A percentile compares a stretch with the other conserved stretches of the same genome.
Conservation (phyloP, 768 basidiomycete genomes). For the Lentinula lateritia region DNA sequence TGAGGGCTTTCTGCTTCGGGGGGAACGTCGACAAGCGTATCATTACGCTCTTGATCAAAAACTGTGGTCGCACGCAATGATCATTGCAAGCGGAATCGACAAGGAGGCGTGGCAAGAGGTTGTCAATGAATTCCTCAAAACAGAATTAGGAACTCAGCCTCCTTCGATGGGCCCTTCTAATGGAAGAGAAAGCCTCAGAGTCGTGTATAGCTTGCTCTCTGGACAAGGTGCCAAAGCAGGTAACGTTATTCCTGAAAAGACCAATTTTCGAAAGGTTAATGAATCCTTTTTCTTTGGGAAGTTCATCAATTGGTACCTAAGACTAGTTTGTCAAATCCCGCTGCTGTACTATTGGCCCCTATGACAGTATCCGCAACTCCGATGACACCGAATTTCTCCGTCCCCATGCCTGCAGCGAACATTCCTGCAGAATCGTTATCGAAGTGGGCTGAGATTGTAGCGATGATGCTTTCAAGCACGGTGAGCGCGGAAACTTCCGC, state of each 20-base stretch:
- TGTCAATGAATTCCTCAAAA: constrained; percentile 75
- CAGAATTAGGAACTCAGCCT: constrained; percentile 51
- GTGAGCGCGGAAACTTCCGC: constrained; percentile 61
- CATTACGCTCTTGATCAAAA: constrained; percentile 83
- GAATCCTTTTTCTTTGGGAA: constrained; percentile 19
- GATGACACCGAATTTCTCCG: constrained; percentile 56
- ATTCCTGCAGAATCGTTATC: constrained; percentile 61
- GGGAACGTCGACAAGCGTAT: constrained; percentile 83
- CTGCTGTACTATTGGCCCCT: constrained; percentile 30
- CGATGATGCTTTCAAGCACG: constrained; percentile 78
- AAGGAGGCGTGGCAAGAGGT: constrained; percentile 93
- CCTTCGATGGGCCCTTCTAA: constrained; percentile 23
- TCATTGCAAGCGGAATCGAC: constrained; percentile 90
- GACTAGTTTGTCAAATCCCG: constrained; percentile 40
- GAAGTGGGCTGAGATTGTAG: constrained; percentile 82
- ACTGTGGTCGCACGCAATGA: constrained; percentile 93
- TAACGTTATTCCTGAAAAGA: constrained; percentile 27
- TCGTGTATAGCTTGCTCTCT: constrained; percentile 78
- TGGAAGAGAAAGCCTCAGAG: constrained; percentile 69
- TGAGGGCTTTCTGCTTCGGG: constrained; percentile 72
- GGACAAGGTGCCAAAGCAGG: constrained; percentile 77
- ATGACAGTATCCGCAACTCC: constrained; percentile 42
- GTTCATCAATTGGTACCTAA: constrained; percentile 73
- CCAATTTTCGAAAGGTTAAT: constrained; percentile 6
- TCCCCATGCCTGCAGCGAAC: constrained; percentile 32